These are phyloP conservation scores for Caryopteris hybrid DNA, from an alignment of 305 asterid genomes.

Conservation along the genomic window DNA sequence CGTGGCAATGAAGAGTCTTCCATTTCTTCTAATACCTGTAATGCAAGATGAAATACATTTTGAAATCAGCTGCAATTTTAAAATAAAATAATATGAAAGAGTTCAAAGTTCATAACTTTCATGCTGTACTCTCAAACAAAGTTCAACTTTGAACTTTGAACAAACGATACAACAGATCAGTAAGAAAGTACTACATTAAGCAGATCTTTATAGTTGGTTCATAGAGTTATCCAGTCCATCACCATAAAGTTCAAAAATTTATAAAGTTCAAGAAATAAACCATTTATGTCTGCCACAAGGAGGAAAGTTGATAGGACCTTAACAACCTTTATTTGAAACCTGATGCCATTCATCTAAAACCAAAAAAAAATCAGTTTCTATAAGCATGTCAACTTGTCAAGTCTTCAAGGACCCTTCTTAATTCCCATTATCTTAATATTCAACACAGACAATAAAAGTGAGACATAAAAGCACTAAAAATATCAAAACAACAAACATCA, in stretches of 20 bases:
- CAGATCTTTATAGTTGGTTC: not conserved
- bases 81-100: not conserved
- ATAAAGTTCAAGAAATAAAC: not conserved
- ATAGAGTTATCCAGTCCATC: conserved; percentile 2
- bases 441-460: not conserved
- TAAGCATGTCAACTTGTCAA: not conserved
- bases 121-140: not conserved
- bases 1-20: conserved; percentile 46
- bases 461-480: not conserved
- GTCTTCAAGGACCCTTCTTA: not conserved
- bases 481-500: not conserved
- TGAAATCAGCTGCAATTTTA: conserved; percentile 9
- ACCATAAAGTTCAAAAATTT: not conserved
- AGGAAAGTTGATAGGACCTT: not conserved
- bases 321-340: not conserved
- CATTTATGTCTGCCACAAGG: not conserved
- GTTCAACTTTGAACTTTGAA: not conserved
- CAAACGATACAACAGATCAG: not conserved
- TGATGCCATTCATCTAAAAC: not conserved
- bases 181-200: not conserved
- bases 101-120: conserved; percentile 7
- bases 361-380: not conserved
- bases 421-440: not conserved
- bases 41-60: conserved; percentile 13
- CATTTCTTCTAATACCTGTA: conserved; percentile 46